Evolutionary conservation across 225 moss, liverwort and hornwort species (phyloP), one percentile per base, ranked within the genome.

Genomic region (Bryum argenteum): DNA sequence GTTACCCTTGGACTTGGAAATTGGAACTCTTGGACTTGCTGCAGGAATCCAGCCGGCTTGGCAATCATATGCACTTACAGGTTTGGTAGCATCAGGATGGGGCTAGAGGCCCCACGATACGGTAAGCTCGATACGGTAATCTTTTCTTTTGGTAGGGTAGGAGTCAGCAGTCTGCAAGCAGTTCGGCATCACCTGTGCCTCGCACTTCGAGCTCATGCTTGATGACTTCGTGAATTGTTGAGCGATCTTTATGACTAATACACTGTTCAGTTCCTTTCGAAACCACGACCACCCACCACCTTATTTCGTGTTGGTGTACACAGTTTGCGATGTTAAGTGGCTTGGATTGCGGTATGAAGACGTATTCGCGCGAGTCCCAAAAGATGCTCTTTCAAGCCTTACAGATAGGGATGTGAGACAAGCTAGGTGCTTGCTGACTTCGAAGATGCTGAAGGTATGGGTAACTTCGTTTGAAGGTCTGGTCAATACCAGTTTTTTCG

Each of bases 281-380:
- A 33, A 17, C 51, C 51, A 19, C 18, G 14, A 66, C 39, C 37
- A 17, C 8, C 37, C 43, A 66, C 41, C 18, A 42, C n/a, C 41
- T 75, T 42, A 61, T 28, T 76, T 54, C 70, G 50, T 12, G 11
- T 33, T 68, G 65, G 65, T 69, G 50, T 66, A 54, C 18, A 65
- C 85, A 96, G 93, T 85, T 61, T 96, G 95, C 77, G 91, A 93
- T 81, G 82, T 96, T 57, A 96, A 96, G 80, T 96, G 95, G 95
- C 92, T 93, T 70, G 95, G 95, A 71, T 83, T 96, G 65, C 84
- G 91, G 68, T 73, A 43, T 57, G 64, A 81, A 45, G 95, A 96
- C 72, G 75, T 88, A 57, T 70, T 71, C 72, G 58, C 79, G 18
- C 79, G 82, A 71, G 80, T 93, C 37, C 80, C 91, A 44, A 76